Percentiles rank a stretch among this genome's conserved stretches.
Conservation (phyloP, 2,329 filamentous ascomycete genomes). For the Calonectria montana region DNA sequence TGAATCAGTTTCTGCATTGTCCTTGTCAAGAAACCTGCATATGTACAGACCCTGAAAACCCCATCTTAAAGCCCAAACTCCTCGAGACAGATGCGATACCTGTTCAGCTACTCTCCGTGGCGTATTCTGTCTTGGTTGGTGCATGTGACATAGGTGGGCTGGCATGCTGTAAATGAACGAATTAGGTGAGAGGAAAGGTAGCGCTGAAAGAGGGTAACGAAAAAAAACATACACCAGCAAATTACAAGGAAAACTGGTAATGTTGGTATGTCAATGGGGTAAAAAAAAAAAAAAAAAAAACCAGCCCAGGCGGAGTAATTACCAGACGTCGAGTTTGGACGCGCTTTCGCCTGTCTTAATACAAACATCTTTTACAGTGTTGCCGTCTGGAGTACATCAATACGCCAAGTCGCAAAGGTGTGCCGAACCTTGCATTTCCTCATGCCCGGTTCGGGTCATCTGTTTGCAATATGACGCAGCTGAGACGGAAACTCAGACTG, state of each 20-base stretch:
- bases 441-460: background rate
- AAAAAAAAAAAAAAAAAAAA: background rate
- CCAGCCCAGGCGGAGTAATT: background rate
- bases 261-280: too few relatives aligned
- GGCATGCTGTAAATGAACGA: background rate
- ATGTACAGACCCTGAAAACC: background rate
- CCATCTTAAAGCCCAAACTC: background rate
- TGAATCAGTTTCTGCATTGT: background rate
- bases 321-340: background rate
- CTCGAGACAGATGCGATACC: background rate
- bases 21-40: background rate
- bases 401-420: slow-evolving; percentile 11
- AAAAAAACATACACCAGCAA: background rate
- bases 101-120: background rate
- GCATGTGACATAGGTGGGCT: background rate
- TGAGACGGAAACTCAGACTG: background rate
- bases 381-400: background rate
- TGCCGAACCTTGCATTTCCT: background rate
- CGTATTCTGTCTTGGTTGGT: background rate
- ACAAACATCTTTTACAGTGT: too few relatives aligned
- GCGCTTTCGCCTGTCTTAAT: background rate
- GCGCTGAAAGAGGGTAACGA: background rate
- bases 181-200: background rate
- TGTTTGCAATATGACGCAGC: background rate
- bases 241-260: too few relatives aligned